Evolutionary conservation across 2,329 filamentous ascomycete species (phyloP).

Genomic region (Acrodontium crateriforme): DNA sequence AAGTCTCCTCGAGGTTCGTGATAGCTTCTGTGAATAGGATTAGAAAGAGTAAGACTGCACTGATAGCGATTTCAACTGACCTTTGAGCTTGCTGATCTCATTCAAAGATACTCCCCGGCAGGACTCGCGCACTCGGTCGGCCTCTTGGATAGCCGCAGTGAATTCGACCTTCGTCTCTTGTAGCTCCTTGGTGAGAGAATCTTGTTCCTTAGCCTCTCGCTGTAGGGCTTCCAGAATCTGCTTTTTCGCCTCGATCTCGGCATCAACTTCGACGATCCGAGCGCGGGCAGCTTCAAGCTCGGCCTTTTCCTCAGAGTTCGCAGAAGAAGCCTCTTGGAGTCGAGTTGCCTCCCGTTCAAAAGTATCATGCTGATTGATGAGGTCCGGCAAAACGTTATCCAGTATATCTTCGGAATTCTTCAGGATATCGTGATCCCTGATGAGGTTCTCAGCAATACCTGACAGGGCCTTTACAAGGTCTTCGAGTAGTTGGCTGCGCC

Average conservation of each 20-base stretch:
- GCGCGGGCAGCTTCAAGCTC: conserved; percentile 63
- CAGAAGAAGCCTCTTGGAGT: conserved; percentile 56
- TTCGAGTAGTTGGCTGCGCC: conserved; percentile 78
- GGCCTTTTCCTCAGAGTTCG: conserved; percentile 67
- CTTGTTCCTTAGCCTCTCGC: conserved; percentile 52
- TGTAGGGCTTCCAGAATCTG: conserved; percentile 53
- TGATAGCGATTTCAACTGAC: conserved; percentile 34
- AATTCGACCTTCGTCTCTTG: conserved; percentile 55
- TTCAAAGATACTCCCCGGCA: conserved; percentile 76
- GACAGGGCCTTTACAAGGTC: conserved; percentile 70
- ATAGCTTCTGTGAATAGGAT: conserved; percentile 45
- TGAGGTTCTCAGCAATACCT: conserved; percentile 63
- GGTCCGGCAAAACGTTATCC: conserved; percentile 49
- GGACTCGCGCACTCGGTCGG: conserved; percentile 72
- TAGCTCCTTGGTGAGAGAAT: conserved; percentile 47
- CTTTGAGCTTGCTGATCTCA: conserved; percentile 68
- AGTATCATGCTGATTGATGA: conserved; percentile 46
- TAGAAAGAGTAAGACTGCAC: too few relatives aligned
- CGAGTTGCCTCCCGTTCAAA: conserved; percentile 48
- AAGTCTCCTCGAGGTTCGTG: conserved; percentile 47
- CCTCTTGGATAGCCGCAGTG: conserved; percentile 61
- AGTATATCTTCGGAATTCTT: conserved; percentile 56
- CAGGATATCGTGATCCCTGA: conserved; percentile 54
- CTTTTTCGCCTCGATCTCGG: conserved; percentile 57
- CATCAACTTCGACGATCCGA: conserved; percentile 49